These are phyloP conservation scores for Phytopythium litorale DNA, from an alignment of 352 stramenopile species.

Conservation along the genomic window DNA sequence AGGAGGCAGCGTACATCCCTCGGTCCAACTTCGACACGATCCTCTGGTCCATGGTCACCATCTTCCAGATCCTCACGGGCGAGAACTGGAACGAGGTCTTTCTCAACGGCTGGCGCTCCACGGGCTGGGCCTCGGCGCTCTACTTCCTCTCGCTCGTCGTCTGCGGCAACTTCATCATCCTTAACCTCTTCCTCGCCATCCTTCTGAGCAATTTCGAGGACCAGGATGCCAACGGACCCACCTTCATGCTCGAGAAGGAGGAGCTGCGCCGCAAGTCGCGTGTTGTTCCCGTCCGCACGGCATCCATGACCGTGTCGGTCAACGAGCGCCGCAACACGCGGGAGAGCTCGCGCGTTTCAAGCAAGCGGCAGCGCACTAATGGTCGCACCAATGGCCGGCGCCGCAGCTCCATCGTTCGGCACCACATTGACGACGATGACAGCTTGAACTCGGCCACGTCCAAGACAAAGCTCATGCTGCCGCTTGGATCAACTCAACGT, in stretches of 20 bases:
- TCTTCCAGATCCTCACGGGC: constrained; percentile 84
- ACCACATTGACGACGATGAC: not conserved
- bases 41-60: constrained; percentile 61
- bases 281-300: constrained; percentile 13
- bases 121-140: constrained; percentile 33
- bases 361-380: constrained; percentile 2
- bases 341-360: constrained; percentile 2
- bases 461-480: not conserved
- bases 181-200: constrained; percentile 93
- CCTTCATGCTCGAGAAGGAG: constrained; percentile 21
- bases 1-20: constrained; percentile 30
- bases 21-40: constrained; percentile 70
- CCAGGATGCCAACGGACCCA: constrained; percentile 9
- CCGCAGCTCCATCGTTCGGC: constrained; percentile 4
- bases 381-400: constrained; percentile 1
- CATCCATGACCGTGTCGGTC: not conserved
- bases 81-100: constrained; percentile 93
- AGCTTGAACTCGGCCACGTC: constrained; percentile 1
- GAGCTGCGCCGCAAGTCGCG: constrained; percentile 34
- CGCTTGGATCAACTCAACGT: not conserved
- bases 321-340: constrained; percentile 1
- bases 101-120: constrained; percentile 77
- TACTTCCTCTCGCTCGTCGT: constrained; percentile 87
- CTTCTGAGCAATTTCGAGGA: constrained; percentile 87
- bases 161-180: constrained; percentile 86